Percentiles rank a stretch among this genome's conserved stretches.
phyloP scores from a whole-genome alignment of 768 basidiomycete genomes.

The Suillus brevipes region DNA sequence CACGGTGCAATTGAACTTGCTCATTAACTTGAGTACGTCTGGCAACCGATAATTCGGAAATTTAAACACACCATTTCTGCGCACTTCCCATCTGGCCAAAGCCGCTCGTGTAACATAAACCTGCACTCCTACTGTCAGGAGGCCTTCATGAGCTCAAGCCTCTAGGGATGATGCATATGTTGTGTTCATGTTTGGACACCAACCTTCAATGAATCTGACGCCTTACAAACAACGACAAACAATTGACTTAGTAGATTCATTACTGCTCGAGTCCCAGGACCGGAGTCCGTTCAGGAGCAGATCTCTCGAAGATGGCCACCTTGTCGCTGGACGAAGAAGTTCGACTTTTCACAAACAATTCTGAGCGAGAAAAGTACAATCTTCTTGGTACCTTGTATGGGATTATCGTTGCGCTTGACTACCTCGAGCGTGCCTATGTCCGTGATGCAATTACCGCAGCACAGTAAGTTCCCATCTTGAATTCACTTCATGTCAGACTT shows the following conservation, averaged over 20 bases:
- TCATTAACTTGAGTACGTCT: background rate
- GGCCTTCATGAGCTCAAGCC: background rate
- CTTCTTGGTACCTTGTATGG: constrained; percentile 88
- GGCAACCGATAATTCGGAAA: background rate
- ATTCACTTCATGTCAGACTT: constrained; percentile 3
- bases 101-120: background rate
- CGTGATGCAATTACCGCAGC: constrained; percentile 87
- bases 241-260: too few relatives aligned
- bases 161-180: background rate
- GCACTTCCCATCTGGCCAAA: background rate
- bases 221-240: background rate
- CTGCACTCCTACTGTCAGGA: background rate
- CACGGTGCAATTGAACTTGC: background rate
- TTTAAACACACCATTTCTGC: background rate
- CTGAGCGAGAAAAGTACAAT: constrained; percentile 87
- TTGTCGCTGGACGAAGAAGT: constrained; percentile 89
- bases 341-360: constrained; percentile 81
- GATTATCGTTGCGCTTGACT: constrained; percentile 89
- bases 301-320: constrained; percentile 33
- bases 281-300: background rate
- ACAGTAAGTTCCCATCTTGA: constrained; percentile 61
- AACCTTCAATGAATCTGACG: too few relatives aligned
- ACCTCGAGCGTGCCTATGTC: constrained; percentile 93
- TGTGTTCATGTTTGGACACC: background rate
- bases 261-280: background rate